Evolutionary conservation across 2,329 filamentous ascomycete genomes (phyloP), one percentile per base, ranked within the genome.

Genomic region (Venturia pyrina): DNA sequence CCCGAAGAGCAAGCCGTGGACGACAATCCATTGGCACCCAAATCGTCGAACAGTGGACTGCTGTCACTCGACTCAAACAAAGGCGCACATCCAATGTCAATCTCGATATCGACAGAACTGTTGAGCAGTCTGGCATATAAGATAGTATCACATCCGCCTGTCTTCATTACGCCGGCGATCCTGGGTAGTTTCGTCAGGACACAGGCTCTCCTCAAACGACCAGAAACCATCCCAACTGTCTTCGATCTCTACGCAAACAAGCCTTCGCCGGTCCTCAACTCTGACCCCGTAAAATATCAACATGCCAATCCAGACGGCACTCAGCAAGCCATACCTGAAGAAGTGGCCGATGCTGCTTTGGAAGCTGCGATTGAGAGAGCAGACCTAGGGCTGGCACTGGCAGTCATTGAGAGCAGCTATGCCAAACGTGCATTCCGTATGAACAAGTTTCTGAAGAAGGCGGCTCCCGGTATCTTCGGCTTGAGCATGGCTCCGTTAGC

Each of bases 201-300:
- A 57, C 91, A 96, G 75, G 82, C 87, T 37, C 82, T 87, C 13
- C 83, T 98, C 56, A 84, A 86, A 68, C 86, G 84, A 66, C 87
- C 91, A 2, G 85, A 90, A 69, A 87, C 89, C 57, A 85, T 98
- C 68, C 91, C 93, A 7, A 84, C 88, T 67, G 85, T 92, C 53
- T 89, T 99, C 72, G 80, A 87, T 66, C 82, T 97, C 64, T 98
- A 93, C 75, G 90, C 91, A 62, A 85, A 85, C 70, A 99, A 98
- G 76, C 89, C 90, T 11, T 80, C 87, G 68, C 89, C 92, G 2
- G 78, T 82, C 63, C 80, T 85, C 71, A 81, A 81, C 63, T 82
- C 84, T 21, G 83, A 82, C 19, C 83, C 83, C 10, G 79, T 90
- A 64, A 78, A 78, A 68, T 91, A 87, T 72, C 80, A 79, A 50